Conservation (phyloP, 2,329 filamentous ascomycete genomes). For the Ophiostoma tasmaniense region DNA sequence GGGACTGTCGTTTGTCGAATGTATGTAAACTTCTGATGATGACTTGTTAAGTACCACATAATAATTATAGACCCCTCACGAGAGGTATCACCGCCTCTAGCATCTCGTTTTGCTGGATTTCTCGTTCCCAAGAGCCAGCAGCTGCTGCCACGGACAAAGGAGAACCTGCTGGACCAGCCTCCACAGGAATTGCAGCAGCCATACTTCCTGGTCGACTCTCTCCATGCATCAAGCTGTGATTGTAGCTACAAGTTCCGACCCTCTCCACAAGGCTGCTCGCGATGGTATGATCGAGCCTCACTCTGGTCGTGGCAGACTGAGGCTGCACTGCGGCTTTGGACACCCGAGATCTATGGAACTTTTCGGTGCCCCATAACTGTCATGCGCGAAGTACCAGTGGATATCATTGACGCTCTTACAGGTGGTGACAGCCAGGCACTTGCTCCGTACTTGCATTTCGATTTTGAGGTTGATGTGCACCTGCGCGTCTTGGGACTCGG, state of each 20-base stretch:
- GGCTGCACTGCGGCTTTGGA: slow-evolving; percentile 24
- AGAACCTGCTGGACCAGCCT: background rate
- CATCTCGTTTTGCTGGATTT: slow-evolving; percentile 1
- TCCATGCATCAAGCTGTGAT: background rate
- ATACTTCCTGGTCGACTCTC: slow-evolving; percentile 19
- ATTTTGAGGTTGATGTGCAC: slow-evolving; percentile 23
- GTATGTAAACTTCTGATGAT: slow-evolving; percentile 9
- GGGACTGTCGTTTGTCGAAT: slow-evolving; percentile 21
- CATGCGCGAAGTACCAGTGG: slow-evolving; percentile 22
- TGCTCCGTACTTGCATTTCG: slow-evolving; percentile 22
- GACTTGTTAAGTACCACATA: background rate
- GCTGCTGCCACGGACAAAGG: background rate
- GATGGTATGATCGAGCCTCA: slow-evolving; percentile 21
- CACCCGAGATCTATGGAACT: slow-evolving; percentile 24
- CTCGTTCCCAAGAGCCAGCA: slow-evolving; percentile 7
- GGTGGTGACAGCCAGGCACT: slow-evolving; percentile 11
- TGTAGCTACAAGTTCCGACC: background rate
- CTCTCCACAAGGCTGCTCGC: background rate
- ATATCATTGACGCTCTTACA: slow-evolving; percentile 18
- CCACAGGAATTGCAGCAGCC: slow-evolving; percentile 10
- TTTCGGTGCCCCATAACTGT: slow-evolving; percentile 22
- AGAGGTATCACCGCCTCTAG: background rate
- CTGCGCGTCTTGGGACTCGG: slow-evolving; percentile 22
- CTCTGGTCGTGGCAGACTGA: slow-evolving; percentile 24
- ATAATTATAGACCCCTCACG: background rate